These are phyloP conservation scores for Polyporus tsugae DNA, from an alignment of 1,284 basidiomycete species.

Conservation along the genomic window DNA sequence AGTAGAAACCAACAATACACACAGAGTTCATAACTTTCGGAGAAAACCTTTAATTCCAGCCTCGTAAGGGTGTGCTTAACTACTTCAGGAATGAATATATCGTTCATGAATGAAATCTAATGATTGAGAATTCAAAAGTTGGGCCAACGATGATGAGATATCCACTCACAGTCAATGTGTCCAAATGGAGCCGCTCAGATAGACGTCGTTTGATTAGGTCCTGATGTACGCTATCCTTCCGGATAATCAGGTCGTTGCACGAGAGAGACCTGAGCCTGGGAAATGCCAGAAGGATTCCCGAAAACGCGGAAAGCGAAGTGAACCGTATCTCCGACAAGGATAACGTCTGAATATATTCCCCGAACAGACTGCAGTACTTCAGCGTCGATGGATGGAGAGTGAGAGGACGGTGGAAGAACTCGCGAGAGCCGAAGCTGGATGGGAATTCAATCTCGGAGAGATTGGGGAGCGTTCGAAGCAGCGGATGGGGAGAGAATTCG, in stretches of 20 bases:
- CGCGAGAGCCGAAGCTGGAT: too few species aligned
- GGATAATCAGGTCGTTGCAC: background rate
- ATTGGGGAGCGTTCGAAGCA: background rate
- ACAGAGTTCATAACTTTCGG: too few species aligned
- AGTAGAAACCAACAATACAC: too few species aligned
- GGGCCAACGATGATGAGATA: background rate
- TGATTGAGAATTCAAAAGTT: too few species aligned
- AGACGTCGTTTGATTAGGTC: background rate
- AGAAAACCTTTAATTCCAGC: too few species aligned
- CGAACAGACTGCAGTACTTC: background rate
- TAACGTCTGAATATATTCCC: background rate
- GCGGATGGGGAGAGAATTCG: background rate
- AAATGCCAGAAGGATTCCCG: background rate
- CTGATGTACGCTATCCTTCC: background rate
- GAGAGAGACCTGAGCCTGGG: background rate
- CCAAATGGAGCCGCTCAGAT: background rate
- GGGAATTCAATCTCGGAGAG: background rate
- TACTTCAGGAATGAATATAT: too few species aligned
- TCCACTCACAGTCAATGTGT: background rate
- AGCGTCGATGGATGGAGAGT: background rate
- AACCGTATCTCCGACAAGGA: background rate
- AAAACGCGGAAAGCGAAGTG: background rate
- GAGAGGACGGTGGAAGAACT: background rate
- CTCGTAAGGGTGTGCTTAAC: too few species aligned
- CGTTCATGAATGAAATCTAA: too few species aligned